These are phyloP conservation scores for Phanerochaete carnosa DNA, from an alignment of 768 basidiomycete species.

Conservation along the genomic window DNA sequence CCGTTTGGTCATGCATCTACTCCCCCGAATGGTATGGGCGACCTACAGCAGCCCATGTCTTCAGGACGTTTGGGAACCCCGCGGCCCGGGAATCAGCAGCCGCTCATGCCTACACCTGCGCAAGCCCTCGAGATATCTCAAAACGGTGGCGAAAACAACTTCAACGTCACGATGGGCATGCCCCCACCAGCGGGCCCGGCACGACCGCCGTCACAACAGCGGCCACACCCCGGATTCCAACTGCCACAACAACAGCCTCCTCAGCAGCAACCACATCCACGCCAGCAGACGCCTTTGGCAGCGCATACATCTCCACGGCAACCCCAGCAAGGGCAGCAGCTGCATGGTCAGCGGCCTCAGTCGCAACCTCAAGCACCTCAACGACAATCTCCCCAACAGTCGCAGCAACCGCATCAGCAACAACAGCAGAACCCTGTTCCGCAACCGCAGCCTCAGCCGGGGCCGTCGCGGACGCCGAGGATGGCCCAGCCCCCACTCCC, in stretches of 20 bases:
- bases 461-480: conserved; percentile 47
- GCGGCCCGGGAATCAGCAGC: conserved; percentile 36
- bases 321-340: conserved; percentile 31
- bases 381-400: conserved; percentile 43
- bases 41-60: conserved; percentile 41
- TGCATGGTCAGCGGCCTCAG: conserved; percentile 43
- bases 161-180: conserved; percentile 6
- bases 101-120: conserved; percentile 57
- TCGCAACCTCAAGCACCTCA: conserved; percentile 53
- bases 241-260: conserved; percentile 28
- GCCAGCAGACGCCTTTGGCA: conserved; percentile 25
- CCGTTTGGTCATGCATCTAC: conserved; percentile 33
- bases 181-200: conserved; percentile 7
- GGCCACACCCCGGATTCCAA: conserved; percentile 39
- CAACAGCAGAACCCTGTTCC: conserved; percentile 24
- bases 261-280: conserved; percentile 27
- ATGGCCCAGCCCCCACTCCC: conserved; percentile 33
- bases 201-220: conserved; percentile 32
- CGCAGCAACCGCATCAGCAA: conserved; percentile 34
- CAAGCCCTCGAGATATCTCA: conserved; percentile 61
- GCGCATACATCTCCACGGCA: conserved; percentile 40
- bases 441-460: conserved; percentile 38
- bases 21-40: conserved; percentile 44
- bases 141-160: conserved; percentile 8
- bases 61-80: conserved; percentile 32